Evolutionary conservation across 768 basidiomycete genomes (phyloP).

Genomic region (Fistulinella prunicolor): DNA sequence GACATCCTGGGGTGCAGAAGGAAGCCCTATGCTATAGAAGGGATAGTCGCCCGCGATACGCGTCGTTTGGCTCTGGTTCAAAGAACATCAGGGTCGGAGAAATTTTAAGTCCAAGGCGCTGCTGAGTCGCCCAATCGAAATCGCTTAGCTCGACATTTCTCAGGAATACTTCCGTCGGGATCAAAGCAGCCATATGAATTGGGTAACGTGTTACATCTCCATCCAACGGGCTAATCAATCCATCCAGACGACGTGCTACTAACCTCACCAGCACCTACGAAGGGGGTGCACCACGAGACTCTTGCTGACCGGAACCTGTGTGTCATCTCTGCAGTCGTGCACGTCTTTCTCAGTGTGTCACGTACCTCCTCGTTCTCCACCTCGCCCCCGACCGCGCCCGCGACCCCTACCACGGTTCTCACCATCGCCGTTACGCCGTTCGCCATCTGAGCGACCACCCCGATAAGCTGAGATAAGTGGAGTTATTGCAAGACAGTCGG

Average conservation of each 20-base stretch:
- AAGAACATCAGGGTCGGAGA: neutral
- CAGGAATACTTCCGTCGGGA: neutral
- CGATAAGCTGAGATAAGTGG: constrained; percentile 9
- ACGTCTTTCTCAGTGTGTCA: neutral
- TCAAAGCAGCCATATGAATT: too few relatives aligned
- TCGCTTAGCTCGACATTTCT: neutral
- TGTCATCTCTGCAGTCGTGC: neutral
- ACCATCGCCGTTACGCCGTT: constrained; percentile 46
- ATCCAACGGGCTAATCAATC: neutral
- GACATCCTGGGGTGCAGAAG: constrained; percentile 16
- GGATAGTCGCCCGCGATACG: neutral
- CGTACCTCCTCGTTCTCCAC: constrained; percentile 40
- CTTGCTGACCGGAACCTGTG: constrained; percentile 22
- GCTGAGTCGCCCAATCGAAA: too few relatives aligned
- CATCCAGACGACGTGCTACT: neutral
- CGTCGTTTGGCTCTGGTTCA: too few relatives aligned
- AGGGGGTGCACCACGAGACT: constrained; percentile 19
- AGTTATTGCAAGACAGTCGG: neutral
- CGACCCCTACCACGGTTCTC: constrained; percentile 41
- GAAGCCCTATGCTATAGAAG: neutral
- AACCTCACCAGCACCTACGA: constrained; percentile 8
- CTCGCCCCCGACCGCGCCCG: constrained; percentile 45
- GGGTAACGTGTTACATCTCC: neutral
- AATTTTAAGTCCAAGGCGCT: neutral
- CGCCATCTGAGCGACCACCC: constrained; percentile 34